Evolutionary conservation across 768 basidiomycete species (phyloP), one percentile per base, ranked within the genome.

Genomic region (Hortiboletus flavorubellus): DNA sequence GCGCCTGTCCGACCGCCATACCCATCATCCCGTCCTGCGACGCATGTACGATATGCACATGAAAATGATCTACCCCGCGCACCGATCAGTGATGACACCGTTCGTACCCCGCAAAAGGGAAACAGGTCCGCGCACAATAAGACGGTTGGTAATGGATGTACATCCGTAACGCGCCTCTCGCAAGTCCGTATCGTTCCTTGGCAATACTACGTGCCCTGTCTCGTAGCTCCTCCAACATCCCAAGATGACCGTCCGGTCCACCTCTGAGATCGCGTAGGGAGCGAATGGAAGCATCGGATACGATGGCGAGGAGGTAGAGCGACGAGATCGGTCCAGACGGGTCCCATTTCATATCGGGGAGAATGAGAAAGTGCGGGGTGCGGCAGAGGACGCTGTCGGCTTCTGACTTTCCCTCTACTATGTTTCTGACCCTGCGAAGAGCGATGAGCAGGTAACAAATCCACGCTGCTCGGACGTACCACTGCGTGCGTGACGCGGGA

Each of bases 311-410:
- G 54, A 98, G 85, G 69, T 99, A 98, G 49, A 99, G 77, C 2
- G 91, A 81, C 0, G 82, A 72, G 35, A 68, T 52, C 0, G 70
- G 68, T n/a, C 89, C 60, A 0, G 84, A 89, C 23, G 85, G 78
- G 67, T 98, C 93, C 96, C 96, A 98, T 75, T 98, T 98, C 84
- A 97, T 89, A 72, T 99, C 96, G 0, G 96, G 96, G 0, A 97
- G 72, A 52, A 99, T 85, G 38, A 96, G 60, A 64, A 89, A 97
- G 6, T 80, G 76, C 0, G 80, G 69, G 12, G 77, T 79, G 2
- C 85, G 80, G 64, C 78, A 86, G 18, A 97, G 72, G 23, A 98
- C 70, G 42, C 86, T 84, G 15, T 86, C 80, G 18, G 80, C 78
- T 69, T 98, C 93, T 5, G 90, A 86, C 33, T 74, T 71, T 8